phyloP scores from a whole-genome alignment of 305 asterid genomes.

The Fraxinus sp. region DNA sequence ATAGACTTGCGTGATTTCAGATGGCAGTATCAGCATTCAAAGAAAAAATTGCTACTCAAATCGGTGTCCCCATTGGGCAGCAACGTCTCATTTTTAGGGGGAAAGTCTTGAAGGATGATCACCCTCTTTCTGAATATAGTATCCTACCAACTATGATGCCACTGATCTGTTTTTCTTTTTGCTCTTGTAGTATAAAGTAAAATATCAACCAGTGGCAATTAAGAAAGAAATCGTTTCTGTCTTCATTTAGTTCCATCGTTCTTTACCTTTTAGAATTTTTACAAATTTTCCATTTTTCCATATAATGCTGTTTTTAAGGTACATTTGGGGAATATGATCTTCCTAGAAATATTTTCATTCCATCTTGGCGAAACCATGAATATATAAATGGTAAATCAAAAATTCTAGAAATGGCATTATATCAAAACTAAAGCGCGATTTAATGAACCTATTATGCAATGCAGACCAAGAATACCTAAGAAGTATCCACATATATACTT shows the following conservation, averaged over 20 bases:
- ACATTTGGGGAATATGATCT: background rate
- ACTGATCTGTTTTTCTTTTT: background rate
- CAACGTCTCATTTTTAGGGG: conserved; percentile 96
- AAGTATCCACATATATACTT: background rate
- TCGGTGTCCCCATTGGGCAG: conserved; percentile 78
- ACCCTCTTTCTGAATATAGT: conserved; percentile 79
- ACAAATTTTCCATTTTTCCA: background rate
- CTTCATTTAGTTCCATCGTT: background rate
- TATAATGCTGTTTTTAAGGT: background rate
- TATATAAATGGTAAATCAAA: background rate
- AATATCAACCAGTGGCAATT: background rate
- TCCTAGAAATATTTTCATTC: background rate
- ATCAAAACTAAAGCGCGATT: background rate
- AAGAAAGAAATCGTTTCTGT: background rate
- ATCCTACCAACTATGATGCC: conserved; percentile 45
- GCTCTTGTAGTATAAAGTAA: conserved; percentile 24
- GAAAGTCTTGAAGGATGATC: conserved; percentile 84
- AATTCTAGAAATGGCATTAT: background rate
- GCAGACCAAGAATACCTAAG: background rate
- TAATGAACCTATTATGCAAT: background rate
- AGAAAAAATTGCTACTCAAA: conserved; percentile 73
- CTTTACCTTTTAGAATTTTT: background rate
- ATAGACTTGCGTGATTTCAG: conserved; percentile 39
- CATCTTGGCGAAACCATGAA: background rate
- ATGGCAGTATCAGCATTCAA: conserved; percentile 68